Percentiles rank a stretch among this genome's conserved stretches.
phyloP scores from a whole-genome alignment of 2,329 filamentous ascomycete species.

The Septoria linicola region DNA sequence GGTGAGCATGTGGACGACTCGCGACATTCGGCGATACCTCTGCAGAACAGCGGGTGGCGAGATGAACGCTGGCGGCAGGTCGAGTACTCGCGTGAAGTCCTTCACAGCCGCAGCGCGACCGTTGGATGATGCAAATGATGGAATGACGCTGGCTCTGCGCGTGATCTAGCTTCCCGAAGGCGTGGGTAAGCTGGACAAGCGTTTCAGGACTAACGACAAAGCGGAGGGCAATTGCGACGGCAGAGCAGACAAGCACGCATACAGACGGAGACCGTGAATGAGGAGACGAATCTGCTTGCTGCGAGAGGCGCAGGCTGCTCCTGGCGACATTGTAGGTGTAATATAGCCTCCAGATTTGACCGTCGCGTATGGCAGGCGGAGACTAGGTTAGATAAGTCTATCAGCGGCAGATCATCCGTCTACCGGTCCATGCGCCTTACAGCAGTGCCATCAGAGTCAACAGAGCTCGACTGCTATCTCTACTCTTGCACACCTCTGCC shows the following conservation, averaged over 20 bases:
- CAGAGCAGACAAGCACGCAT: neutral
- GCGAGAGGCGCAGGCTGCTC: too few relatives aligned
- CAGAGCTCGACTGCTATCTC: too few relatives aligned
- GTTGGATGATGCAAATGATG: neutral
- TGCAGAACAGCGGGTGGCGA: neutral
- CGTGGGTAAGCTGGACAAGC: neutral
- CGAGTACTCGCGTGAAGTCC: neutral
- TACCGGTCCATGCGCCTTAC: too few relatives aligned
- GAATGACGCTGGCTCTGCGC: neutral
- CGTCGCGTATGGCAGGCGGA: too few relatives aligned
- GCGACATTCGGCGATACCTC: neutral
- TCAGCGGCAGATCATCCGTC: too few relatives aligned
- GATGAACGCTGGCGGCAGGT: neutral
- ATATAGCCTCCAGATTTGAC: too few relatives aligned
- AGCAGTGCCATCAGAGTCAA: too few relatives aligned
- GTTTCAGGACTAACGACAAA: neutral
- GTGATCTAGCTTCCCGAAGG: neutral
- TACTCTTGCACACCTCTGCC: too few relatives aligned
- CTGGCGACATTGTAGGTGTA: too few relatives aligned
- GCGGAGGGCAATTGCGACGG: neutral
- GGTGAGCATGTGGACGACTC: neutral
- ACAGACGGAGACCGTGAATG: too few relatives aligned
- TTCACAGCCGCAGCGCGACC: neutral
- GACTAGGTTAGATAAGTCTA: too few relatives aligned
- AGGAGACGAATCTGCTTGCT: too few relatives aligned